Evolutionary conservation across 1,284 basidiomycete genomes (phyloP).

Genomic region (Cystobasidium slooffiae): DNA sequence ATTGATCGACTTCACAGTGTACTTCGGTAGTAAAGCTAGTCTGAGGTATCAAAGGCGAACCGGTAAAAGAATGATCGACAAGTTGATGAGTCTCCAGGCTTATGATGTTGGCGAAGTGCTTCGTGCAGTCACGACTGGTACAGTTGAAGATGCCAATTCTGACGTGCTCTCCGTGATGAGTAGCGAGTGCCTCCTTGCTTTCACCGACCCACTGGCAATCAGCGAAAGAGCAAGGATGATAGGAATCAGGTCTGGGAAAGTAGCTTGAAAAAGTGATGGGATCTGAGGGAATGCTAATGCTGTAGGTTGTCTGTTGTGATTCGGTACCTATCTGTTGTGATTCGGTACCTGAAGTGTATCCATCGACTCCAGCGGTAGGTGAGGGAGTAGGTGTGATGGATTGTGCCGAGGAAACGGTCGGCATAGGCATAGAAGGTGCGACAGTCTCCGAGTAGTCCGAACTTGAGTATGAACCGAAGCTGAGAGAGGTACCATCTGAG

Average conservation of each 20-base stretch:
- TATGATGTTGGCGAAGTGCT: conserved; percentile 16
- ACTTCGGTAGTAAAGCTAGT: not conserved
- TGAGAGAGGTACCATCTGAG: not conserved
- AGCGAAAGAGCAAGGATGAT: conserved; percentile 13
- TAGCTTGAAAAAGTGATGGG: not conserved
- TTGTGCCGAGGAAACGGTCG: not conserved
- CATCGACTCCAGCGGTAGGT: not conserved
- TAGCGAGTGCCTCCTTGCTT: not conserved
- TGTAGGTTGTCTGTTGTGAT: not conserved
- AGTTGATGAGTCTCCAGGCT: conserved; percentile 22
- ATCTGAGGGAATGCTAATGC: too few species aligned
- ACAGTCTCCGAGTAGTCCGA: not conserved
- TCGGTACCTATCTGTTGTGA: not conserved
- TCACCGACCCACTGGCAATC: conserved; percentile 27
- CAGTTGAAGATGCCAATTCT: conserved; percentile 23
- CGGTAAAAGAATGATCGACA: conserved; percentile 11
- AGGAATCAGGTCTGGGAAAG: not conserved
- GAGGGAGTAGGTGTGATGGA: not conserved
- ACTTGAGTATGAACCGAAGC: not conserved
- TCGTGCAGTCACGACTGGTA: conserved; percentile 1
- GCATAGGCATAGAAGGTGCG: not conserved
- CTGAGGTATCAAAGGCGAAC: not conserved
- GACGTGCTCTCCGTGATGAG: conserved; percentile 19
- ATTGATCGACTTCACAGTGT: not conserved
- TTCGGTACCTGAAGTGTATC: not conserved